A percentile compares a stretch with the other conserved stretches of the same genome.
These are phyloP conservation scores for Umbelopsis sp. DNA, from an alignment of 192 early-diverging fungal species.

Conservation along the genomic window DNA sequence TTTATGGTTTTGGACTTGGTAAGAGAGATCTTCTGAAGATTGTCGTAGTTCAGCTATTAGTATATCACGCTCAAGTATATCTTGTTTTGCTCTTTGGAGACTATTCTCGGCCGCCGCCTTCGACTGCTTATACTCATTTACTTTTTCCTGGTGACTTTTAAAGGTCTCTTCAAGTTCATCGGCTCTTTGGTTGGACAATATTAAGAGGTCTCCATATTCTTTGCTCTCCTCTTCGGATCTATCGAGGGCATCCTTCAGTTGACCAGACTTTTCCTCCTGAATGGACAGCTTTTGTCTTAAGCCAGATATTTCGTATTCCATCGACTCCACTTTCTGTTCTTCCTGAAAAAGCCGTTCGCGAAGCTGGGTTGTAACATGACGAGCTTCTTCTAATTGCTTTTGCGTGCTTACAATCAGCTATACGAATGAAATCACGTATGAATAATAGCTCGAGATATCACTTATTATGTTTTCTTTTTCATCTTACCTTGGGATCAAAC, in stretches of 20 bases:
- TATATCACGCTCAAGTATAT: not conserved
- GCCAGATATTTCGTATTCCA: slow-evolving; percentile 6
- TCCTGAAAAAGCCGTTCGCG: not conserved
- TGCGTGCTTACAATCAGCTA: slow-evolving; percentile 4
- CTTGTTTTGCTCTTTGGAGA: not conserved
- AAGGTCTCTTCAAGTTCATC: not conserved
- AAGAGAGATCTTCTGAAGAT: not conserved
- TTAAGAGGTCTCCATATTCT: slow-evolving; percentile 3
- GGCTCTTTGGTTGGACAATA: not conserved
- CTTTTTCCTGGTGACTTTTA: not conserved
- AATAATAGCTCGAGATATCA: not conserved
- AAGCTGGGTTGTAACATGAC: not conserved
- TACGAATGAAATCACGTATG: not conserved
- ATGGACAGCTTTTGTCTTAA: not conserved
- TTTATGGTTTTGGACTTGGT: not conserved
- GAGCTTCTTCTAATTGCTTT: not conserved
- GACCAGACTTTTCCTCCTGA: not conserved
- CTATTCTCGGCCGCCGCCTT: not conserved
- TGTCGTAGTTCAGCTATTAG: not conserved
- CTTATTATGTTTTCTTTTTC: not conserved
- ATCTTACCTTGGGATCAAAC: slow-evolving; percentile 1
- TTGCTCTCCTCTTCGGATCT: slow-evolving; percentile 2
- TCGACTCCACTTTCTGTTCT: not conserved
- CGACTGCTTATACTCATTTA: not conserved
- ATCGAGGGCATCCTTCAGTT: not conserved